Percentiles rank a stretch among this genome's conserved stretches.
Conservation (phyloP, 2,329 filamentous ascomycete genomes). For the Alternaria incomplexa region DNA sequence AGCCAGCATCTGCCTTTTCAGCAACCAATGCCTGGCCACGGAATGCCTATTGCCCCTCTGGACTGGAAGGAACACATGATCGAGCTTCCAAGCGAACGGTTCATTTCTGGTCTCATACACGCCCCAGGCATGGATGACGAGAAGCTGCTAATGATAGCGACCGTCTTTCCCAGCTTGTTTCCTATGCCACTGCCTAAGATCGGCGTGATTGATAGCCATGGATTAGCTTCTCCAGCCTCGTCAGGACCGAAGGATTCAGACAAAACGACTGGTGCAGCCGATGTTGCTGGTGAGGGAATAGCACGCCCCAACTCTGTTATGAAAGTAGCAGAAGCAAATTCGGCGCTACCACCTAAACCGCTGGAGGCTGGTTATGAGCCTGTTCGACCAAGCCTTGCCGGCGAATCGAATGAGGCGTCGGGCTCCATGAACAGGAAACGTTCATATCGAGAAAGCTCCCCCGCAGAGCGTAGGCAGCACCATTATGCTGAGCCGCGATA, state of each 20-base stretch:
- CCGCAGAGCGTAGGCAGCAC: constrained; percentile 35
- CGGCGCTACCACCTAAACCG: constrained; percentile 41
- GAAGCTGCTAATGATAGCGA: constrained; percentile 60
- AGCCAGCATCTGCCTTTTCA: constrained; percentile 58
- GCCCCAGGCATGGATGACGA: constrained; percentile 63
- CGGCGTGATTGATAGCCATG: constrained; percentile 43
- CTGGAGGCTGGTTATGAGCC: constrained; percentile 59
- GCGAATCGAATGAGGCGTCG: constrained; percentile 21
- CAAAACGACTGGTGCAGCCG: constrained; percentile 20
- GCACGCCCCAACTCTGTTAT: constrained; percentile 30
- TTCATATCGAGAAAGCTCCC: constrained; percentile 31
- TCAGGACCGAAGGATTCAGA: constrained; percentile 41
- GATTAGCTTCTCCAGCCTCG: constrained; percentile 33
- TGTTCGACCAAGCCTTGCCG: constrained; percentile 45
- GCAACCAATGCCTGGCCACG: constrained; percentile 27
- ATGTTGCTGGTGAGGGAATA: constrained; percentile 21
- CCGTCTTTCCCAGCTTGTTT: constrained; percentile 57
- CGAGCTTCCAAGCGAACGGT: constrained; percentile 60
- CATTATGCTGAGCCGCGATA: constrained; percentile 42
- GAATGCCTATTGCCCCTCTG: constrained; percentile 31
- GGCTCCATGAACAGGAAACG: constrained; percentile 27
- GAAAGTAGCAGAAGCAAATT: constrained; percentile 33
- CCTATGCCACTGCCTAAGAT: constrained; percentile 53
- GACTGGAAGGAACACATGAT: constrained; percentile 70
- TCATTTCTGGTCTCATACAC: constrained; percentile 57